Percentiles rank a stretch among this genome's conserved stretches.
phyloP scores from a whole-genome alignment of 2,329 filamentous ascomycete species.

The Elsinoe arachidis region DNA sequence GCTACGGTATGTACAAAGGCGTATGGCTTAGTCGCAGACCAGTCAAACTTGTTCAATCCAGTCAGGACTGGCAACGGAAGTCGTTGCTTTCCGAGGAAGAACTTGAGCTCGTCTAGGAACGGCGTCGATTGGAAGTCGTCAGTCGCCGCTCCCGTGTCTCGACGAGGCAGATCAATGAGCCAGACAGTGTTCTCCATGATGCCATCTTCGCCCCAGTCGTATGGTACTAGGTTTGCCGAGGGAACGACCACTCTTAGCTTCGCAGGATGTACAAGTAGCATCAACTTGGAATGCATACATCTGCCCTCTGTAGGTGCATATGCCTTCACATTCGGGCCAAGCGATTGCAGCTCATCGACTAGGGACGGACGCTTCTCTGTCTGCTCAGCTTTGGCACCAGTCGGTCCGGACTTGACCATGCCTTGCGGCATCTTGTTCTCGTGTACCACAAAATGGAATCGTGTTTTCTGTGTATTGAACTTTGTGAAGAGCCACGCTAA shows the following conservation, averaged over 20 bases:
- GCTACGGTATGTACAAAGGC: constrained; percentile 75
- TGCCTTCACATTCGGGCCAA: constrained; percentile 40
- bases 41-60: constrained; percentile 73
- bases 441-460: constrained; percentile 47
- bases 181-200: constrained; percentile 85
- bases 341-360: constrained; percentile 22
- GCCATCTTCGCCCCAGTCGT: constrained; percentile 83
- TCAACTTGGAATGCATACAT: constrained; percentile 90
- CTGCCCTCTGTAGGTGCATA: constrained; percentile 40
- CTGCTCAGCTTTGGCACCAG: constrained; percentile 27
- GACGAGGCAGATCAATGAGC: constrained; percentile 76
- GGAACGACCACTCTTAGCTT: constrained; percentile 76
- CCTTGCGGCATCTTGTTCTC: background rate
- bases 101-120: constrained; percentile 62
- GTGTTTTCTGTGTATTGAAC: constrained; percentile 46
- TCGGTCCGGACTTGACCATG: background rate
- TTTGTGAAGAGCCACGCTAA: constrained; percentile 61
- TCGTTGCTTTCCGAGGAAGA: constrained; percentile 60
- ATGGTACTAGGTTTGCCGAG: constrained; percentile 74
- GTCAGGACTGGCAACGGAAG: constrained; percentile 55
- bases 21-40: constrained; percentile 59
- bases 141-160: constrained; percentile 24
- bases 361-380: constrained; percentile 39
- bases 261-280: constrained; percentile 68
- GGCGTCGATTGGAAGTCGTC: constrained; percentile 32